Evolutionary conservation across 1,284 basidiomycete species (phyloP).

Genomic region (Puccinia triticina): DNA sequence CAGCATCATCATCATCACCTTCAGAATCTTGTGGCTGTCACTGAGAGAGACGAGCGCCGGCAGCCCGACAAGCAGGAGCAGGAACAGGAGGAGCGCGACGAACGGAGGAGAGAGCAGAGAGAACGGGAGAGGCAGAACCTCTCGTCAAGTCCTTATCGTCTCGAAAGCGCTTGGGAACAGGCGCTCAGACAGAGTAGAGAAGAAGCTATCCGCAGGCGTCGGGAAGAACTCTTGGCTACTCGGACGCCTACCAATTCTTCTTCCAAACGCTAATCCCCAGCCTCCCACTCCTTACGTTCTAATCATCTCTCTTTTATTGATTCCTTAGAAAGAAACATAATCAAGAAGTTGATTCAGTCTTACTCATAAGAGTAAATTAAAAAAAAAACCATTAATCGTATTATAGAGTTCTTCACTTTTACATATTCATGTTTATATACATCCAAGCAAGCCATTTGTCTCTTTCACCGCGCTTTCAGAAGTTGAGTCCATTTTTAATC

Average conservation of each 20-base stretch:
- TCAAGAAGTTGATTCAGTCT: too few species aligned
- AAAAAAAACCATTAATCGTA: too few species aligned
- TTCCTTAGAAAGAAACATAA: too few species aligned
- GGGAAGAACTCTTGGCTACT: constrained; percentile 39
- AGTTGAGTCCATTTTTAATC: too few species aligned
- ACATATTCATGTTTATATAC: too few species aligned
- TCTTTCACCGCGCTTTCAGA: too few species aligned
- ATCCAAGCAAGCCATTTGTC: too few species aligned
- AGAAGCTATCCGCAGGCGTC: constrained; percentile 37
- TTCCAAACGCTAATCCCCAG: not conserved
- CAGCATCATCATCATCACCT: not conserved
- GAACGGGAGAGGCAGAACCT: not conserved
- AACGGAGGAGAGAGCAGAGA: not conserved
- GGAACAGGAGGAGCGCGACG: not conserved
- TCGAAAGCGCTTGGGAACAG: constrained; percentile 40
- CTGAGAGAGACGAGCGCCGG: not conserved
- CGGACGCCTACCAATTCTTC: constrained; percentile 9
- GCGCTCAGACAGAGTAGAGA: constrained; percentile 46
- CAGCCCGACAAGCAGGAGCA: not conserved
- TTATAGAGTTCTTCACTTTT: too few species aligned
- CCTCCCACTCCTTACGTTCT: not conserved
- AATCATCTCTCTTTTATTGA: too few species aligned
- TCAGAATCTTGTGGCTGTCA: not conserved
- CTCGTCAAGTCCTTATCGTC: not conserved
- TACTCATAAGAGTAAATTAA: too few species aligned